Percentiles rank a stretch among this genome's conserved stretches.
These are phyloP conservation scores for Balansia obtecta DNA, from an alignment of 2,329 filamentous ascomycete species.

Conservation along the genomic window DNA sequence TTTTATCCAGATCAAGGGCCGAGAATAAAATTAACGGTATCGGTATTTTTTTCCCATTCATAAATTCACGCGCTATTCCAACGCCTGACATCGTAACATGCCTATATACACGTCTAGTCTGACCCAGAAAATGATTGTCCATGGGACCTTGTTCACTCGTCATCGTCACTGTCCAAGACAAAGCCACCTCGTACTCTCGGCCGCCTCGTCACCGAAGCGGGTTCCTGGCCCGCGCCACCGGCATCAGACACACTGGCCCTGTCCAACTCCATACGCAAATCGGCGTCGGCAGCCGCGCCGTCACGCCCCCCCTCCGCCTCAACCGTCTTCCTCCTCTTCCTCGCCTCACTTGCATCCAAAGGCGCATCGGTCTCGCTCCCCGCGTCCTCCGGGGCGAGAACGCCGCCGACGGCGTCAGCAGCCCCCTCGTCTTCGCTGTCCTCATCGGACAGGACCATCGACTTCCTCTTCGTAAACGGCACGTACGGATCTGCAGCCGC, in stretches of 20 bases:
- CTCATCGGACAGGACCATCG: slow-evolving; percentile 13
- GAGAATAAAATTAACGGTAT: no score
- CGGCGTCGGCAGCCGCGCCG: no score
- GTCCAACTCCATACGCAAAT: slow-evolving; percentile 17
- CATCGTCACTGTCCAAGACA: slow-evolving; percentile 47
- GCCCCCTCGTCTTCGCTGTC: slow-evolving; percentile 17
- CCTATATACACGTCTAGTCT: not conserved
- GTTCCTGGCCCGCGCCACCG: slow-evolving; percentile 1
- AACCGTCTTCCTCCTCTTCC: slow-evolving; percentile 24
- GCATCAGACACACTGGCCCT: slow-evolving; percentile 8
- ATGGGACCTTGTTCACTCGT: slow-evolving; percentile 21
- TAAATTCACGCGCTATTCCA: not conserved
- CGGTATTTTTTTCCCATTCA: not conserved
- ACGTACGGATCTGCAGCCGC: slow-evolving; percentile 7
- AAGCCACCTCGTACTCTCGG: slow-evolving; percentile 40
- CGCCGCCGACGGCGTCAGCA: slow-evolving; percentile 11
- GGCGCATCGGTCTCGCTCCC: slow-evolving; percentile 14
- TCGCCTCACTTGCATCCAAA: slow-evolving; percentile 20
- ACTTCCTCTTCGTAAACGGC: slow-evolving; percentile 17
- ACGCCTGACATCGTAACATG: not conserved
- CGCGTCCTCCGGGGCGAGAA: slow-evolving; percentile 13
- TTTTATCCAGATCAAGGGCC: no score
- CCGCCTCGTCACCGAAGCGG: slow-evolving; percentile 21
- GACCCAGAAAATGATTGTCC: not conserved
- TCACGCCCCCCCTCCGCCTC: slow-evolving; percentile 12